phyloP scores from a whole-genome alignment of 164 flowering plant genomes.

The Umbellularia californica region DNA sequence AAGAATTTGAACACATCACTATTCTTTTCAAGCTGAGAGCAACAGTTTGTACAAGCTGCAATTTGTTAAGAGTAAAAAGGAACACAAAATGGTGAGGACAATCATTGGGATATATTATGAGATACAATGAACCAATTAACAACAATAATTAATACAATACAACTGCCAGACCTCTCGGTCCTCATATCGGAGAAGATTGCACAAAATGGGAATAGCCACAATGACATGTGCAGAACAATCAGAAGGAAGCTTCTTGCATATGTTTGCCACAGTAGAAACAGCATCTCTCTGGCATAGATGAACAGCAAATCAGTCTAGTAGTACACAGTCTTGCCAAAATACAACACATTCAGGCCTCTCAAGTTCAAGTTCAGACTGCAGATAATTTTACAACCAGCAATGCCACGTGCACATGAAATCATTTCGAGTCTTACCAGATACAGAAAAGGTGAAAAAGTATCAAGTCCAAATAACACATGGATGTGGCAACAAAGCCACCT shows the following conservation, averaged over 20 bases:
- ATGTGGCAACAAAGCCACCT: background rate
- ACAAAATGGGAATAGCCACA: slow-evolving; percentile 83
- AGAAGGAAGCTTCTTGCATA: slow-evolving; percentile 76
- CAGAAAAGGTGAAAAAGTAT: background rate
- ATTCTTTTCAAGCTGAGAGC: slow-evolving; percentile 69
- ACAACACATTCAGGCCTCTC: background rate
- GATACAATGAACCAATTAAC: slow-evolving; percentile 1
- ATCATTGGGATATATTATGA: background rate
- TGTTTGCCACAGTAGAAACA: slow-evolving; percentile 67
- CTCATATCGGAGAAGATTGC: slow-evolving; percentile 83
- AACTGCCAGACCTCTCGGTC: slow-evolving; percentile 56
- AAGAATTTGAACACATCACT: slow-evolving; percentile 38
- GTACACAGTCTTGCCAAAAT: background rate
- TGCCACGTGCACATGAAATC: background rate
- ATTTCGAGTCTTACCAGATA: background rate
- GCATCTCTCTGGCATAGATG: slow-evolving; percentile 63
- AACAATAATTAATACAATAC: background rate
- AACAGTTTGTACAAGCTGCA: slow-evolving; percentile 75
- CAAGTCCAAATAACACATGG: background rate
- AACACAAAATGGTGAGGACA: background rate
- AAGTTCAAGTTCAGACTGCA: background rate
- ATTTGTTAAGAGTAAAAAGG: background rate
- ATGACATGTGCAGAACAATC: slow-evolving; percentile 50
- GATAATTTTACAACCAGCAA: background rate
- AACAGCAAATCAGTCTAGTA: slow-evolving; percentile 7